Evolutionary conservation across 768 basidiomycete species (phyloP).

Genomic region (Tricholoma saponaceum): DNA sequence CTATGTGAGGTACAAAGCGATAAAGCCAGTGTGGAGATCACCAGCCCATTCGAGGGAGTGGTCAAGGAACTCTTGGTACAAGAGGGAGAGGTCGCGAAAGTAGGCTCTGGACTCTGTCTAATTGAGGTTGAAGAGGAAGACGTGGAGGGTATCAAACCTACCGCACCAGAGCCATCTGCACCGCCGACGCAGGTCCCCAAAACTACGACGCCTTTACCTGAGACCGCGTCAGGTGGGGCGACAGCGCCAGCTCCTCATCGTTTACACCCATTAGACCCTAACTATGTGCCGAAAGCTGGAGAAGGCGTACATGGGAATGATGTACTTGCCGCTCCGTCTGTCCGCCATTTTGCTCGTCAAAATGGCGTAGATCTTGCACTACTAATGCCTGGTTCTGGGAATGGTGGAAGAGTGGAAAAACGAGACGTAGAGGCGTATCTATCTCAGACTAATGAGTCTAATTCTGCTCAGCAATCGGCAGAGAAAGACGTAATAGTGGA

Average conservation of each 20-base stretch:
- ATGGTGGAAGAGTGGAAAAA: slow-evolving; percentile 71
- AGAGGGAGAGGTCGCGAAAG: slow-evolving; percentile 82
- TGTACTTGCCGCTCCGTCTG: slow-evolving; percentile 70
- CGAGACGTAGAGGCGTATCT: slow-evolving; percentile 67
- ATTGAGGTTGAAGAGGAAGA: slow-evolving; percentile 76
- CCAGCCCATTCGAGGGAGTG: slow-evolving; percentile 78
- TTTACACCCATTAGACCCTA: slow-evolving; percentile 66
- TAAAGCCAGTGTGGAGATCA: slow-evolving; percentile 90
- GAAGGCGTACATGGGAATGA: slow-evolving; percentile 18
- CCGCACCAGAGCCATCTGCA: slow-evolving; percentile 9
- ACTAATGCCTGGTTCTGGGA: slow-evolving; percentile 67
- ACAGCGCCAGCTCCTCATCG: slow-evolving; percentile 17
- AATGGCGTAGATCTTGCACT: slow-evolving; percentile 54
- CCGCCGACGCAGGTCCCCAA: slow-evolving; percentile 6
- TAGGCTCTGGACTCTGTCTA: slow-evolving; percentile 71
- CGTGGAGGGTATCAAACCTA: slow-evolving; percentile 7
- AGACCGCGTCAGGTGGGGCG: slow-evolving; percentile 7
- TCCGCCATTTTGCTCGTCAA: slow-evolving; percentile 72
- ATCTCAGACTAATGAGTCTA: slow-evolving; percentile 13
- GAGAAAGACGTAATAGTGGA: slow-evolving; percentile 59
- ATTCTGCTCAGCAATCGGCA: slow-evolving; percentile 11
- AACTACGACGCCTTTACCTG: neutral
- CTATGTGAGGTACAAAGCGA: slow-evolving; percentile 87
- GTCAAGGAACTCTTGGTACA: slow-evolving; percentile 69
- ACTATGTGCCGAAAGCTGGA: slow-evolving; percentile 20